Evolutionary conservation across 2,329 filamentous ascomycete species (phyloP).

Genomic region (Xylaria polymorpha): DNA sequence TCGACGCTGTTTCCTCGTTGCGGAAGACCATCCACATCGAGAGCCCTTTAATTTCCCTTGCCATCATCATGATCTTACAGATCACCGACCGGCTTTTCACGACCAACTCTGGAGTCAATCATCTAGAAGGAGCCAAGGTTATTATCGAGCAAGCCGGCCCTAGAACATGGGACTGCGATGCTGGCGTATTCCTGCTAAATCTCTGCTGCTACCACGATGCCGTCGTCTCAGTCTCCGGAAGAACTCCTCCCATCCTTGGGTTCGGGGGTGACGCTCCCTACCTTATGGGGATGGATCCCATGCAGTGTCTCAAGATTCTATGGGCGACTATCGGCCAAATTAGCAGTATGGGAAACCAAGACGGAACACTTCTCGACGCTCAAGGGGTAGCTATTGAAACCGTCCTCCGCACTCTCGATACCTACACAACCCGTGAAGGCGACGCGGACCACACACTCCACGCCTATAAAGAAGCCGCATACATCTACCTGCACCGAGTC

Average conservation of each 20-base stretch:
- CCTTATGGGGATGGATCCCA: constrained; percentile 31
- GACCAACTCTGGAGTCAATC: constrained; percentile 47
- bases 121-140: constrained; percentile 48
- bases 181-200: constrained; percentile 47
- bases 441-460: constrained; percentile 46
- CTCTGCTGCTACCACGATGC: constrained; percentile 51
- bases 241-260: constrained; percentile 43
- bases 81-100: constrained; percentile 49
- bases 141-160: constrained; percentile 44
- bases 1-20: constrained; percentile 42
- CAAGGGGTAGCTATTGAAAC: constrained; percentile 26
- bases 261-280: constrained; percentile 38
- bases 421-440: constrained; percentile 7
- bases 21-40: constrained; percentile 41
- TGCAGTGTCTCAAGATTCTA: constrained; percentile 23
- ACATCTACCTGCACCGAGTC: constrained; percentile 49
- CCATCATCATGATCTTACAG: constrained; percentile 49
- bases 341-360: constrained; percentile 31
- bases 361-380: constrained; percentile 17
- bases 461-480: constrained; percentile 49
- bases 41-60: constrained; percentile 47
- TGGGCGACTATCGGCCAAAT: constrained; percentile 33
- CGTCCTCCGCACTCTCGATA: constrained; percentile 20
- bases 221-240: constrained; percentile 47
- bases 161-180: constrained; percentile 39